Evolutionary conservation across 768 basidiomycete species (phyloP), one percentile per base, ranked within the genome.

Genomic region (Mrakia blollopis): DNA sequence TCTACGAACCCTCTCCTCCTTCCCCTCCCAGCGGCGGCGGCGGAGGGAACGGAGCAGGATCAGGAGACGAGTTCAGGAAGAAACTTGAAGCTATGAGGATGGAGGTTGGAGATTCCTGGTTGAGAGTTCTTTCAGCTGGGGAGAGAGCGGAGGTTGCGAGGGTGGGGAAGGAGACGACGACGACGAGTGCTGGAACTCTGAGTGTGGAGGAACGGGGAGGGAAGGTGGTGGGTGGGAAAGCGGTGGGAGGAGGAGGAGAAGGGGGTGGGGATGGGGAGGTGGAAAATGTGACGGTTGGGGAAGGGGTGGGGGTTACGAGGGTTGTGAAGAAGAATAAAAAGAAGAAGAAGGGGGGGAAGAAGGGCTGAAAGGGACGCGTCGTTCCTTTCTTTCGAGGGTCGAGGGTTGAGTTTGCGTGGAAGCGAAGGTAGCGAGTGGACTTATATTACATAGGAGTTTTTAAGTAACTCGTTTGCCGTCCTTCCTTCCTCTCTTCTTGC

Each of bases 61-160:
- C 77, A 80, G 85, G 79, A 86, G 92, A 92, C 76, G 87, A 89
- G 62, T 92, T 91, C 82, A 87, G 93, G 67, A 87, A 88, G 75
- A 87, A 87, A 80, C 91, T 95, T 71, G 93, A 94, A 85, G 90
- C 90, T 25, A 80, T 95, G 82, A 89, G 92, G 83, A 87, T 88
- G 77, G 93, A 95, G 81, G 93, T 94, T 87, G 93, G 93, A 2
- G 93, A 94, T 32, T 89, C 89, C 14, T 95, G 92, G 92, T 81
- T 95, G 81, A 91, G 91, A 83, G 92, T 94, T 47, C 89, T 91
- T 80, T 91, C 37, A 0, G 75, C 75, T 14, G 75, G 68, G 2
- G 75, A 47, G 79, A 16, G 47, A 21, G 47, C 47, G 16, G 47
- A 21, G 2, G 44, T 14, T 41, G n/a, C n/a, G n/a, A 80, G 71